phyloP scores from a whole-genome alignment of 2,329 filamentous ascomycete genomes.

The Hortaea sp. region DNA sequence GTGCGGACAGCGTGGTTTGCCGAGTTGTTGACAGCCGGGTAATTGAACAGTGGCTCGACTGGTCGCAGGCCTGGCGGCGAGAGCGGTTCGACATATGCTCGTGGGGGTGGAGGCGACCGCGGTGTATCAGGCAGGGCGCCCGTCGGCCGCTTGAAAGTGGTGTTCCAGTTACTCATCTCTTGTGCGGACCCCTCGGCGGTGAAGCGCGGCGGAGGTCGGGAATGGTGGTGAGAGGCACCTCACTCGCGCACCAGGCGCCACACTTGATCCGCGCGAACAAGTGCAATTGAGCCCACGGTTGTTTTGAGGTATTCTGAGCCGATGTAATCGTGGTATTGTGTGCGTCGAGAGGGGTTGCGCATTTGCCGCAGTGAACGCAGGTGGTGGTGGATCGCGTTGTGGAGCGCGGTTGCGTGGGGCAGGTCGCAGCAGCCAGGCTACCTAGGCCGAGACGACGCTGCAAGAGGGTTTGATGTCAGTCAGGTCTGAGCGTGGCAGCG shows the following conservation, averaged over 20 bases:
- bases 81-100: slow-evolving; percentile 24
- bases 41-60: slow-evolving; percentile 25
- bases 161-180: slow-evolving; percentile 7
- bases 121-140: slow-evolving; percentile 6
- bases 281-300: too few relatives aligned
- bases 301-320: too few relatives aligned
- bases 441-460: too few relatives aligned
- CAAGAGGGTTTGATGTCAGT: too few relatives aligned
- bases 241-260: too few relatives aligned
- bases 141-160: slow-evolving; percentile 20
- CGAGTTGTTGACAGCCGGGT: slow-evolving; percentile 21
- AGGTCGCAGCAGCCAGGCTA: too few relatives aligned
- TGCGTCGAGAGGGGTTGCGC: background rate
- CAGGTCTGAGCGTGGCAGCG: too few relatives aligned
- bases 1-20: slow-evolving; percentile 12
- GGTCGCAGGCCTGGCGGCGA: slow-evolving; percentile 21
- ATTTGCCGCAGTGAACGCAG: background rate
- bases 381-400: background rate
- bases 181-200: background rate
- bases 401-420: background rate
- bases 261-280: too few relatives aligned
- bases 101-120: slow-evolving; percentile 25
- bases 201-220: background rate
- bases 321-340: too few relatives aligned
- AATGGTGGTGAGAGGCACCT: background rate